Percentiles rank a stretch among this genome's conserved stretches.
phyloP scores from a whole-genome alignment of 306 rosid genomes.

The Sphenostylis stenocarpa region DNA sequence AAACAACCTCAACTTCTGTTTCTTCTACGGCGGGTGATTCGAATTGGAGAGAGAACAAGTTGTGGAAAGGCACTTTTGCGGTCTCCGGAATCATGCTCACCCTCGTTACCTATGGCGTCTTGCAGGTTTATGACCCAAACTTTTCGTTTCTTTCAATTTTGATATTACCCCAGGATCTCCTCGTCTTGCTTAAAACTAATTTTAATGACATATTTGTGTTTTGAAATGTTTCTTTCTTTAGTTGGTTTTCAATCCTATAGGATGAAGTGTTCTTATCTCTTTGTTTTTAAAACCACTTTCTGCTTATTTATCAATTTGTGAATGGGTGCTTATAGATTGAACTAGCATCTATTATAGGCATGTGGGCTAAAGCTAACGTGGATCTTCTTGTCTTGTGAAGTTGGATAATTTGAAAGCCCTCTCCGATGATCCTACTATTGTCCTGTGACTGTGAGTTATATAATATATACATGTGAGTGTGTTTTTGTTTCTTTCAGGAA shows the following conservation, averaged over 20 bases:
- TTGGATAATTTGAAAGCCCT: background rate
- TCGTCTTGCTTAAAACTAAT: background rate
- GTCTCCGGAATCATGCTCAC: constrained; percentile 30
- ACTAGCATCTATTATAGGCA: background rate
- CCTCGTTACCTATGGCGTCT: constrained; percentile 25
- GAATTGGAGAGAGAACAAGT: constrained; percentile 9
- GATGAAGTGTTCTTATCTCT: background rate
- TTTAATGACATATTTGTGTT: background rate
- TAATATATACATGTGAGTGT: background rate
- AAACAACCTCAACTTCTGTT: background rate
- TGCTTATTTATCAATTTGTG: background rate
- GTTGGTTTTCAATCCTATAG: background rate
- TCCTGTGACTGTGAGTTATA: background rate
- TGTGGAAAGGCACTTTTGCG: constrained; percentile 1
- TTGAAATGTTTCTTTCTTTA: background rate
- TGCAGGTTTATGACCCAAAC: constrained; percentile 7
- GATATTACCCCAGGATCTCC: background rate
- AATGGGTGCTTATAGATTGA: background rate
- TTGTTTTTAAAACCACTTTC: background rate
- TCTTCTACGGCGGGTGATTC: background rate
- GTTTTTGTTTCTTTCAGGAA: constrained; percentile 12
- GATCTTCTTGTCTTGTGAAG: background rate
- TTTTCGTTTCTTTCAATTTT: background rate
- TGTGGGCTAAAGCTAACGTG: background rate
- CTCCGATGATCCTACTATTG: background rate